Conservation (phyloP, 495 filamentous ascomycete species). For the Cudoniella acicularis region DNA sequence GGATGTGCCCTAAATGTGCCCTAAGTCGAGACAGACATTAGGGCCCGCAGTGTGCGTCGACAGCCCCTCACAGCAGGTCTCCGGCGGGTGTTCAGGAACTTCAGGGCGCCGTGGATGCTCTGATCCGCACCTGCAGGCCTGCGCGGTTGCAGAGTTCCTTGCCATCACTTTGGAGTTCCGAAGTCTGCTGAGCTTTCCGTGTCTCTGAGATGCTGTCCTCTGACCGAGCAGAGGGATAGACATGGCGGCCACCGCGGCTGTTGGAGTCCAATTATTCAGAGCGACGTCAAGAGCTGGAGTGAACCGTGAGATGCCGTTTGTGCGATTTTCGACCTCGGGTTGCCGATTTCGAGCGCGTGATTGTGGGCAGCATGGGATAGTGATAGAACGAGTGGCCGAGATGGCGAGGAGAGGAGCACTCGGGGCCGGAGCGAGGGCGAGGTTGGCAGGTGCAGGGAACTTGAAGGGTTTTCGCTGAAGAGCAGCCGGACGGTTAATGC, state of each 20-base stretch:
- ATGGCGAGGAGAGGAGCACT: neutral
- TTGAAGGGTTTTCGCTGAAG: neutral
- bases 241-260: neutral
- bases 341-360: conserved; percentile 8
- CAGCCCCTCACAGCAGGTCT: conserved; percentile 9
- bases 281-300: too few species aligned
- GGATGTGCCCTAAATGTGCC: conserved; percentile 1
- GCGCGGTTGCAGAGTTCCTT: too few species aligned
- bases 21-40: conserved; percentile 10
- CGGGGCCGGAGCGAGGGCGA: neutral
- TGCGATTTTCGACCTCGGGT: neutral
- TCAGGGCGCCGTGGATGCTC: too few species aligned
- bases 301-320: neutral
- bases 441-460: neutral
- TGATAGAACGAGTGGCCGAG: conserved; percentile 2
- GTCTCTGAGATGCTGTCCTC: neutral
- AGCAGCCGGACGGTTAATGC: neutral
- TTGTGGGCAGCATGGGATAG: neutral
- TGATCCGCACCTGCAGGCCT: too few species aligned
- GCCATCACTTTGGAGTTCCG: too few species aligned
- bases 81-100: neutral
- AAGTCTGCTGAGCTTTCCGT: too few species aligned
- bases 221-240: neutral
- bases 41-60: conserved; percentile 12
- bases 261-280: neutral